Base-by-base conservation (phyloP, 768 basidiomycete genomes). In the Tremella fuciformis region DNA sequence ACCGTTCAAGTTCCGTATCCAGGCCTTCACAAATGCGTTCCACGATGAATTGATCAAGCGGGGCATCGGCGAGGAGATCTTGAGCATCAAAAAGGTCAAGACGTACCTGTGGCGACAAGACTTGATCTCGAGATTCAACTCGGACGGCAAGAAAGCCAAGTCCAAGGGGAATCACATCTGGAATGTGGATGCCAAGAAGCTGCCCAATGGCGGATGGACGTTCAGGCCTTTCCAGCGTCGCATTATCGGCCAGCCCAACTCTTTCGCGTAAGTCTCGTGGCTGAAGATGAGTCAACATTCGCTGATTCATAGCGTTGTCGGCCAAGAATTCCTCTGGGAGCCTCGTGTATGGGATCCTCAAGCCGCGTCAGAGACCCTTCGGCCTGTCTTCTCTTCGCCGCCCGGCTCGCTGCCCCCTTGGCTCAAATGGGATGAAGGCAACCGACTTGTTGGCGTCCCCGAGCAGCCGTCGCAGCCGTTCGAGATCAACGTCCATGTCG, bases 111-210 rank as follows among this genome's bases (percentile, higher is more conserved):
- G 94, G 94, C 86, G 85, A 37, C 77, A 79, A 60, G 90, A 93
- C 68, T 86, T 88, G 74, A 98, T 99, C 73, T 86, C 91, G 25
- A 88, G 94, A 26, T 98, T 93, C 81, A 99, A 99, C 75, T 91
- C 97, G 71, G 94, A 98, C 75, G 94, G 94, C 37, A 97, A 97
- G 78, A 99, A 99, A 79, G 89, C 93, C 21, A 99, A 99, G 78
- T 93, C 91, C 54, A 96, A 96, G 80, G 94, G 94, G 48, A 99
- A 99, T 78, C 94, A 98, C 70, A 96, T 97, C 65, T 99, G 94
- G 94, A 93, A 91, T 71, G 88, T 98, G 51, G 91, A 97, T 69
- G 94, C 91, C n/a, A 89, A 84, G 79, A 93, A 89, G 77, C 73
- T 76, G 44, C 71, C 76, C 1, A 60, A 67, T 2, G 84, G 86